Evolutionary conservation across 2,329 filamentous ascomycete species (phyloP).

Genomic region (Helminthosporium solani): DNA sequence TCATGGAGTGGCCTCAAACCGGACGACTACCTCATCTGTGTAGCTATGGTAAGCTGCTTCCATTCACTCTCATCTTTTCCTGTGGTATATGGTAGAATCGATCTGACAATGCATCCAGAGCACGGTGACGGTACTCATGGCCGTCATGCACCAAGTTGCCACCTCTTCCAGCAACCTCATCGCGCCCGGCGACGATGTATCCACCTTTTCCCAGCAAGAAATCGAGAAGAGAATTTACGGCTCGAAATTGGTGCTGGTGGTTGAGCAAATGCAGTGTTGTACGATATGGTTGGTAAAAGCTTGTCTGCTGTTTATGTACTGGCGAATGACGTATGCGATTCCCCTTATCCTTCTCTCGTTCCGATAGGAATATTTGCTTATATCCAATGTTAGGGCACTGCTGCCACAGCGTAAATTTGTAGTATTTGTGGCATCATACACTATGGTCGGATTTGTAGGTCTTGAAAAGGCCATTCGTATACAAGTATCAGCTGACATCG

Average conservation of each 20-base stretch:
- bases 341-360: not conserved
- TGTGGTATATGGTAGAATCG: constrained; percentile 1
- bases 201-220: constrained; percentile 38
- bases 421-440: constrained; percentile 48
- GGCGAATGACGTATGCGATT: constrained; percentile 47
- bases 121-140: constrained; percentile 37
- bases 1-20: constrained; percentile 35
- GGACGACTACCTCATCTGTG: constrained; percentile 40
- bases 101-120: constrained; percentile 14
- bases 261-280: constrained; percentile 55
- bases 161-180: constrained; percentile 40
- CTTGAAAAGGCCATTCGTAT: not conserved
- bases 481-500: constrained; percentile 5
- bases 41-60: constrained; percentile 33
- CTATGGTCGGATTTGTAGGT: constrained; percentile 47
- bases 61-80: not conserved
- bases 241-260: constrained; percentile 57
- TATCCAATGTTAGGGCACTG: constrained; percentile 4
- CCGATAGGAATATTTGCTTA: not conserved
- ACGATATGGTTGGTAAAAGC: constrained; percentile 56
- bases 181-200: constrained; percentile 33
- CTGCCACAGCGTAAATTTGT: constrained; percentile 39
- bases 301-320: constrained; percentile 57
- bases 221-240: constrained; percentile 50
- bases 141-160: constrained; percentile 34